phyloP scores from a whole-genome alignment of 202 grass and related monocot genomes.

The Hordeum pubiflorum region DNA sequence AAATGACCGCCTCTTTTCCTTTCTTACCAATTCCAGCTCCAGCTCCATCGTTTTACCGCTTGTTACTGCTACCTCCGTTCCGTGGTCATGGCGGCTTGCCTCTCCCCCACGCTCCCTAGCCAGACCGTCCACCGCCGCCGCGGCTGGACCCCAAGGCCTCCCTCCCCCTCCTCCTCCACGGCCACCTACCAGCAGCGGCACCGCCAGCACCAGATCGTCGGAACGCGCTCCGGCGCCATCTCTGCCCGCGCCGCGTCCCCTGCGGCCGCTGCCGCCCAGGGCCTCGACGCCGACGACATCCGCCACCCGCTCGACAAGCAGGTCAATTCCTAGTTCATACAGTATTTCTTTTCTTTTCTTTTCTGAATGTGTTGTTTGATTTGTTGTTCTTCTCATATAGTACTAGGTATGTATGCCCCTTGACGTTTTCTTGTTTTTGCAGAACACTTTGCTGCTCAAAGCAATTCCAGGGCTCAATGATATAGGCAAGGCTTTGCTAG shows the following conservation, averaged over 20 bases:
- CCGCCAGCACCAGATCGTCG: background rate
- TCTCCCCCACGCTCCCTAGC: slow-evolving; percentile 15
- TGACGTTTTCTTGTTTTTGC: slow-evolving; percentile 6
- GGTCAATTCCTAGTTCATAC: background rate
- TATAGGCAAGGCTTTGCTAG: slow-evolving; percentile 76
- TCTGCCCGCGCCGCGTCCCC: slow-evolving; percentile 13
- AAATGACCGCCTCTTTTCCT: background rate
- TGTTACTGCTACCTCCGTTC: background rate
- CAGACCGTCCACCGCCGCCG: background rate
- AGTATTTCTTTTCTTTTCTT: background rate
- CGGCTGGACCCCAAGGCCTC: background rate
- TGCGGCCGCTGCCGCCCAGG: slow-evolving; percentile 14
- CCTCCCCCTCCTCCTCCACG: background rate
- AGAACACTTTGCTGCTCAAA: slow-evolving; percentile 83
- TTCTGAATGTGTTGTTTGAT: background rate
- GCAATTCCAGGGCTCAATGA: slow-evolving; percentile 84
- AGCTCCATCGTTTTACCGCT: background rate
- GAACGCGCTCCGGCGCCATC: background rate
- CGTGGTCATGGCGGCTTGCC: slow-evolving; percentile 19
- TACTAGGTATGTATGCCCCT: background rate
- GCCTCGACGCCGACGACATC: slow-evolving; percentile 84
- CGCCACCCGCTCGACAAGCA: slow-evolving; percentile 90
- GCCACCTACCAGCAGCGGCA: background rate
- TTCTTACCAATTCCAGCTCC: background rate
- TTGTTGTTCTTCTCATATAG: background rate